Base-by-base conservation (phyloP, 306 rosid genomes). In the Corylus avellana region DNA sequence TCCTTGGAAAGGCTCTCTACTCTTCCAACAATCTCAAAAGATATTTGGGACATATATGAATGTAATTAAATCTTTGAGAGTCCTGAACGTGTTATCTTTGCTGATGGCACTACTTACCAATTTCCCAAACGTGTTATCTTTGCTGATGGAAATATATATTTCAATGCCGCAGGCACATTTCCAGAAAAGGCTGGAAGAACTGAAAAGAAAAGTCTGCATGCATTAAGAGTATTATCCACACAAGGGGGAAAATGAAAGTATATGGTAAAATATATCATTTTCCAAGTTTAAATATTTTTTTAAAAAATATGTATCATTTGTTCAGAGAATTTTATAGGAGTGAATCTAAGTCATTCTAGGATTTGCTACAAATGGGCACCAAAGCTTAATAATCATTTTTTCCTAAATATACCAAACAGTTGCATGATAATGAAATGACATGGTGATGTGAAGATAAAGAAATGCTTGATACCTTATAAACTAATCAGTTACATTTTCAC, bases 181-280 rank as follows among this genome's bases (percentile, higher is more conserved):
- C 98, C 98, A 56, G 98, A 94, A 84, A 94, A 92, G 64, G 94
- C 97, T 25, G 98, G 98, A 77, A 92, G 96, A 80, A 94, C 97
- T 94, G 92, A 77, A 79, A 78, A 78, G n/a, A 74, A 83, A 75
- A 57, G 81, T 78, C 49, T 68, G 70, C 74, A 75, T 70, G 58
- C 49, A 51, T 58, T 22, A 74, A 29, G 73, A 35, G 8, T 72
- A 61, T 58, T 63, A 80, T 29, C 39, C 51, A 48, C 76, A 50
- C 20, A 72, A 63, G 70, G 76, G 11, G 18, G 44, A 55, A 57
- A 58, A 69, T 73, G 50, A 72, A 70, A 66, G 55, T 55, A 55
- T 27, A 50, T 29, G 47, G 29, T 5, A n/a, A n/a, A n/a, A 59
- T 42, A 6, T 12, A 53, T 37, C 44, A 11, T 13, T 17, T 29